phyloP scores from a whole-genome alignment of 495 filamentous ascomycete genomes.

The Evernia prunastri region DNA sequence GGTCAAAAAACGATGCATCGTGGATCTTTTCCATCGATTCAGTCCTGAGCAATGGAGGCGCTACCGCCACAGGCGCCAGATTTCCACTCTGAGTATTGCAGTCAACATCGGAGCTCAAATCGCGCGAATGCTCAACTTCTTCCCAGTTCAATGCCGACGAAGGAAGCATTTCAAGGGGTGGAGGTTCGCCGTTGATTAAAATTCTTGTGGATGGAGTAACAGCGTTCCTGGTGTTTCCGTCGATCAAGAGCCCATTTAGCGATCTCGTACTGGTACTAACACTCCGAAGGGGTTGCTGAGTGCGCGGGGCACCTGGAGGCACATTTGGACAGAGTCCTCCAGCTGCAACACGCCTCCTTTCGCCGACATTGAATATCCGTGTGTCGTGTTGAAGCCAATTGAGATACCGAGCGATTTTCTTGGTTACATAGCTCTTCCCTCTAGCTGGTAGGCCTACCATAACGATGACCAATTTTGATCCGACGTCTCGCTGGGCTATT shows the following conservation, averaged over 20 bases:
- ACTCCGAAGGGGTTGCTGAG: constrained; percentile 1
- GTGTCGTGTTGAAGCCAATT: constrained; percentile 97
- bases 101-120: constrained; percentile 19
- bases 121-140: background rate
- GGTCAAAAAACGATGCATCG: constrained; percentile 90
- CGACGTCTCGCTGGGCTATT: constrained; percentile 87
- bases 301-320: constrained; percentile 12
- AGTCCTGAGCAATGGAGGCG: background rate
- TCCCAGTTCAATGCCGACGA: constrained; percentile 19
- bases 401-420: constrained; percentile 90
- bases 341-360: constrained; percentile 74
- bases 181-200: constrained; percentile 42
- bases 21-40: constrained; percentile 54
- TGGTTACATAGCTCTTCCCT: constrained; percentile 97
- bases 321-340: constrained; percentile 41
- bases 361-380: constrained; percentile 93
- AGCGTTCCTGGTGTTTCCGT: constrained; percentile 32
- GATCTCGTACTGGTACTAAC: constrained; percentile 33
- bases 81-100: background rate
- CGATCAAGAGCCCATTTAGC: constrained; percentile 28
- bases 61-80: background rate
- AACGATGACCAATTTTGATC: constrained; percentile 91
- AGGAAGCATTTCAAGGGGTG: constrained; percentile 31
- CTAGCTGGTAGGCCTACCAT: constrained; percentile 96
- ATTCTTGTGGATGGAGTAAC: constrained; percentile 41